These are phyloP conservation scores for Rhodotorula kratochvilovae DNA, from an alignment of 768 basidiomycete genomes.

Conservation along the genomic window DNA sequence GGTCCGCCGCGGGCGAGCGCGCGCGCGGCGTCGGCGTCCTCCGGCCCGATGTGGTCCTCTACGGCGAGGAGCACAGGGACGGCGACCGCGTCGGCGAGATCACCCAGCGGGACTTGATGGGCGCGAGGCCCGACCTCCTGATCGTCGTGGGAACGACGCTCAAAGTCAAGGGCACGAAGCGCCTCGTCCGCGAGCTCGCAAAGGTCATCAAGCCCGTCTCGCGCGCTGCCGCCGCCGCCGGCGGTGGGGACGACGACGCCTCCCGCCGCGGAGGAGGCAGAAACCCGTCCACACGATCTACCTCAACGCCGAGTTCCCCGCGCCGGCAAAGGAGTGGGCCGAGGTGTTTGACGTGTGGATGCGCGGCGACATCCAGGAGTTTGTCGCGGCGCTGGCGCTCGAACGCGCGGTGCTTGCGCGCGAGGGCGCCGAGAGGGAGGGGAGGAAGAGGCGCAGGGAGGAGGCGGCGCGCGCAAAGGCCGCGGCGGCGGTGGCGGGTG, in stretches of 20 bases:
- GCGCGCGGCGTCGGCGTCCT: slow-evolving; percentile 72
- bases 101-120: slow-evolving; percentile 72
- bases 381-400: slow-evolving; percentile 60
- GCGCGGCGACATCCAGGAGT: slow-evolving; percentile 77
- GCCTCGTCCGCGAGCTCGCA: slow-evolving; percentile 70
- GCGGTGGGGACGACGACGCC: too few relatives aligned
- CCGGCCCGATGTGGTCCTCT: slow-evolving; percentile 81
- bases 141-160: slow-evolving; percentile 87
- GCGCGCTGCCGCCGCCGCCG: neutral
- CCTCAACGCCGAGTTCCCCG: slow-evolving; percentile 80
- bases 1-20: slow-evolving; percentile 71
- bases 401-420: slow-evolving; percentile 53
- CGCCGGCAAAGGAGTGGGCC: slow-evolving; percentile 79
- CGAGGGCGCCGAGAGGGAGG: slow-evolving; percentile 40
- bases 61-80: slow-evolving; percentile 81
- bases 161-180: slow-evolving; percentile 81
- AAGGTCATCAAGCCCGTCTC: slow-evolving; percentile 59
- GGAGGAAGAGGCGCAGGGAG: neutral
- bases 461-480: neutral
- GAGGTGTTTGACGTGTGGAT: slow-evolving; percentile 86
- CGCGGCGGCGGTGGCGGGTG: too few relatives aligned
- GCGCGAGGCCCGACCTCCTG: slow-evolving; percentile 68
- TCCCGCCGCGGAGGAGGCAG: neutral
- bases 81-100: slow-evolving; percentile 81
- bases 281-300: slow-evolving; percentile 64